Evolutionary conservation across 805 yeast species (phyloP).

Genomic region (Dipodascopsis tothii): DNA sequence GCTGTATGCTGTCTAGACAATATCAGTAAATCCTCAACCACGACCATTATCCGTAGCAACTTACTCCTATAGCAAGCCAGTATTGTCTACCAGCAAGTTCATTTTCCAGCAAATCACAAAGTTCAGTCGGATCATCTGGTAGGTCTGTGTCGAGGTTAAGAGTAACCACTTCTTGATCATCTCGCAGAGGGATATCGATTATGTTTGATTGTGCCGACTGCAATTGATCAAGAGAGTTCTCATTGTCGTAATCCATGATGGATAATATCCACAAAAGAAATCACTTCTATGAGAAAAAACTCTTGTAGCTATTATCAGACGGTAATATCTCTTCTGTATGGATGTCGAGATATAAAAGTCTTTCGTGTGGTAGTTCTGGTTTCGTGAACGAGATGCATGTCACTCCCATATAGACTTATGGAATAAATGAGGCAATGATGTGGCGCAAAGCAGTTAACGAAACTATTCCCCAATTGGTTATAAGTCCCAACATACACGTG

Average conservation of each 20-base stretch:
- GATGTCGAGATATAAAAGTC: no score
- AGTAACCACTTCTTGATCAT: slow-evolving; percentile 76
- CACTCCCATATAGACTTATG: no score
- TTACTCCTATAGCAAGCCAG: slow-evolving; percentile 71
- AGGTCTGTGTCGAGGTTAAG: slow-evolving; percentile 73
- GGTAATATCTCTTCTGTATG: no score
- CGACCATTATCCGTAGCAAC: neutral
- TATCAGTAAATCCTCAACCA: neutral
- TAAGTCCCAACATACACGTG: no score
- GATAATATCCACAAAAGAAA: no score
- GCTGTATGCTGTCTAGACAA: slow-evolving; percentile 52
- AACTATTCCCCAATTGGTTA: no score
- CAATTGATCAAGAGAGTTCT: neutral
- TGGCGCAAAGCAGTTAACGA: no score
- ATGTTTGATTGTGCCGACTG: slow-evolving; percentile 24
- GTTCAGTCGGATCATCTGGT: slow-evolving; percentile 83
- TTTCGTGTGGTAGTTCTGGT: no score
- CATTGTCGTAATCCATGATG: neutral
- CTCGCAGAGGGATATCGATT: slow-evolving; percentile 66
- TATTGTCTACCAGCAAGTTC: slow-evolving; percentile 69
- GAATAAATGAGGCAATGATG: no score
- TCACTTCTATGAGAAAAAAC: no score
- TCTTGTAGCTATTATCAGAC: no score
- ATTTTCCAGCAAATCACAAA: slow-evolving; percentile 67
- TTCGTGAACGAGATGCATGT: no score